Evolutionary conservation across 768 basidiomycete genomes (phyloP).

Genomic region (Boletus huronensis): DNA sequence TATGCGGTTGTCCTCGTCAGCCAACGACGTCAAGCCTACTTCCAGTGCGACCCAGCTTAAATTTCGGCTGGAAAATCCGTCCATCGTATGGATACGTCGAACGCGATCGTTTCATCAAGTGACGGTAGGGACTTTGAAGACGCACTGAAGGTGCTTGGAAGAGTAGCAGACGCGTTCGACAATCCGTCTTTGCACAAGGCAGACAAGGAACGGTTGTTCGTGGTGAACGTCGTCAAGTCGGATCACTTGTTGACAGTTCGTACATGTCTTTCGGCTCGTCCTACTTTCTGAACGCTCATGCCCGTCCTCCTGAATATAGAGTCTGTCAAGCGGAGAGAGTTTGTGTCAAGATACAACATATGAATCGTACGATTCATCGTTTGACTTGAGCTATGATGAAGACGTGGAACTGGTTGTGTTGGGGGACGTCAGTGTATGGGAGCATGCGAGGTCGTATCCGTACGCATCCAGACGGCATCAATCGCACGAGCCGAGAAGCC

Average conservation of each 20-base stretch:
- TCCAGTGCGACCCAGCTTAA: background rate
- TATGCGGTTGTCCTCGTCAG: conserved; percentile 1
- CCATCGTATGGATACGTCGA: conserved; percentile 5
- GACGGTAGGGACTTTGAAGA: conserved; percentile 6
- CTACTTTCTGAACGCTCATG: background rate
- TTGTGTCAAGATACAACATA: conserved; percentile 1
- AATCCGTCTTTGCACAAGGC: conserved; percentile 17
- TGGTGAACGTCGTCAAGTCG: conserved; percentile 24
- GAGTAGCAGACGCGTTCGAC: conserved; percentile 31
- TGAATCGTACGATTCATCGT: conserved; percentile 8
- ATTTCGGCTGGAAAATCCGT: background rate
- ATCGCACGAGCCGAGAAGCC: background rate
- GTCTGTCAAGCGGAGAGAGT: conserved; percentile 16
- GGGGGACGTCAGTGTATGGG: conserved; percentile 13
- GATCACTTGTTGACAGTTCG: conserved; percentile 21
- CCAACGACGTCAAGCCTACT: background rate
- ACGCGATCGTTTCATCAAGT: background rate
- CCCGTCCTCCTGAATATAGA: conserved; percentile 2
- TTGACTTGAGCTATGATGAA: conserved; percentile 16
- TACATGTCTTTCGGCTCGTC: background rate
- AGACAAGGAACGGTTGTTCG: conserved; percentile 20
- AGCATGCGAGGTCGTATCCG: conserved; percentile 14
- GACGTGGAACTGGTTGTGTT: conserved; percentile 17
- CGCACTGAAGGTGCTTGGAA: conserved; percentile 22
- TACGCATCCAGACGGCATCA: conserved; percentile 3